These are phyloP conservation scores for Mycena amicta DNA, from an alignment of 768 basidiomycete species.

Conservation along the genomic window DNA sequence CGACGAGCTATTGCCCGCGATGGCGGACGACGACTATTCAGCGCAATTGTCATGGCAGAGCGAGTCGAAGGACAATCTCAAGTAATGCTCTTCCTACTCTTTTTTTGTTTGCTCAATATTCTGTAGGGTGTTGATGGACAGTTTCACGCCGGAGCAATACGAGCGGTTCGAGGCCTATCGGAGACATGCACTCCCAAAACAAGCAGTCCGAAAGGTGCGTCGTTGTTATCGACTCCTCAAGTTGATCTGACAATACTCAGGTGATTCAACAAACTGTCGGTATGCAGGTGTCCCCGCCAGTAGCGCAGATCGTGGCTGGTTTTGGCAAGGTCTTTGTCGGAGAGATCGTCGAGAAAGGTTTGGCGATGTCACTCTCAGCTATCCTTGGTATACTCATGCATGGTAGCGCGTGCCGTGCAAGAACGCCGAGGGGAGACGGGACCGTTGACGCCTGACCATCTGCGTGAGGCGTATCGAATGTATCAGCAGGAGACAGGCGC, in stretches of 20 bases:
- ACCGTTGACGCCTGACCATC: constrained; percentile 83
- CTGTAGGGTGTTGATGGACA: constrained; percentile 84
- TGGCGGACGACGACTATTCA: constrained; percentile 90
- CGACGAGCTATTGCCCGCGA: constrained; percentile 77
- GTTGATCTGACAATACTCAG: constrained; percentile 38
- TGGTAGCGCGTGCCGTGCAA: constrained; percentile 76
- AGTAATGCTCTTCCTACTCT: constrained; percentile 44
- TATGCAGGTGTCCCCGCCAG: constrained; percentile 83
- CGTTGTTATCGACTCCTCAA: neutral
- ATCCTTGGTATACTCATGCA: too few species aligned
- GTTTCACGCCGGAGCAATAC: constrained; percentile 81
- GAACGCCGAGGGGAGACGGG: constrained; percentile 71
- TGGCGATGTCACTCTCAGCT: too few species aligned
- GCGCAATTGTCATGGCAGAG: constrained; percentile 83
- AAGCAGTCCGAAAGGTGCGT: constrained; percentile 75
- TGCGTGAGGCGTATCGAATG: constrained; percentile 84
- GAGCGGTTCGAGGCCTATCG: constrained; percentile 89
- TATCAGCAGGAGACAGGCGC: constrained; percentile 83
- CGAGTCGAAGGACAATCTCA: constrained; percentile 86
- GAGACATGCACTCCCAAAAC: constrained; percentile 80
- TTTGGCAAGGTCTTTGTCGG: constrained; percentile 92
- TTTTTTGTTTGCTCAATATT: neutral
- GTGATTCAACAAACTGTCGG: constrained; percentile 82
- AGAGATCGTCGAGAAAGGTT: constrained; percentile 89
- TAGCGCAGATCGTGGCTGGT: constrained; percentile 88